Base-by-base conservation (phyloP, 2,329 filamentous ascomycete species). In the Paracoccidioides brasiliensis region DNA sequence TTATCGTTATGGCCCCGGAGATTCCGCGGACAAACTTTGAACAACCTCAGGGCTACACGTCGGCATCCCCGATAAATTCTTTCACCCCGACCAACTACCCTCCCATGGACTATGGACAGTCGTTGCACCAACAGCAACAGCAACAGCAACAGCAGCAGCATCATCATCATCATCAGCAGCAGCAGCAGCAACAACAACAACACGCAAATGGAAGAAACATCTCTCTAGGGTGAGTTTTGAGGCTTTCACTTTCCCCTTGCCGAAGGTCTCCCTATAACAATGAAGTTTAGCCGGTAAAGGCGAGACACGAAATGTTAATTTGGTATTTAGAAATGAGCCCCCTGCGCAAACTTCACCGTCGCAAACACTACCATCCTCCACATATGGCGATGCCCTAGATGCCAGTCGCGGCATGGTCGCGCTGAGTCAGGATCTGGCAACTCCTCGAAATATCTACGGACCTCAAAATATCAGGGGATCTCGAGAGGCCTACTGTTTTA, bases 321-420 rank as follows among this genome's bases (percentile, higher is more conserved):
- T 51, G 35, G 15, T 30, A 38, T 54, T 8, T 12, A 60, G 53
- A 54, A 70, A 66, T 61, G 69, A 74, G 56, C 62, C 66, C 38
- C 65, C 67, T 46, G 64, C 71, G 9, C 66, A 69, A 79, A 65
- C 80, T 75, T 69, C 81, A 78, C 72, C 80, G 75, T 53, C 58
- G 15, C 56, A 55, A 45, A 38, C 53, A 35, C 83, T 76, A 70
- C 66, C 71, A 52, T 76, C 79, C 55, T 78, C 85, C 63, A 85
- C 84, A 63, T 94, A 90, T 69, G 88, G 85, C 62, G 91, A 96
- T 67, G 88, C 89, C 33, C 82, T 97, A 56, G 91, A 96, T 69
- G 90, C 90, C 30, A 90, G 90, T 69, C 86, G 93, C 59, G 89
- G 90, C 63, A 96, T 97, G 88, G 80, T 96, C 32, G 89, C 90